A percentile compares a stretch with the other conserved stretches of the same genome.
Evolutionary conservation across 495 filamentous ascomycete species (phyloP).

Genomic region (Bryoglossum gracile): DNA sequence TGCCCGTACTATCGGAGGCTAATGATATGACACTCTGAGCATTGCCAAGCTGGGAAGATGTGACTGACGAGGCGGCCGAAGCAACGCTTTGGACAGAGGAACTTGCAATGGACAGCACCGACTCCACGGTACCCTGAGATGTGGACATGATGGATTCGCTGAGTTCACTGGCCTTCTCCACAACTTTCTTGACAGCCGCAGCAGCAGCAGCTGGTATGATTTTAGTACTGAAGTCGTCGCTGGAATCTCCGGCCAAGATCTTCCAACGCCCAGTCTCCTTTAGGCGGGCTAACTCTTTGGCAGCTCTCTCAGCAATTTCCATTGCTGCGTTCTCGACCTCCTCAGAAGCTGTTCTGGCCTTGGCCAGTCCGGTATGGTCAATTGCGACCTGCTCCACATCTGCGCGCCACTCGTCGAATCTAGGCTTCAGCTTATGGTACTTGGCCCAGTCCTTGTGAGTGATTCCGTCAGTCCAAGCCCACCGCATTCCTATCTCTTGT

Average conservation of each 20-base stretch:
- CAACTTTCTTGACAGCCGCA: slow-evolving; percentile 37
- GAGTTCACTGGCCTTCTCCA: slow-evolving; percentile 27
- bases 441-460: slow-evolving; percentile 95
- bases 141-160: slow-evolving; percentile 33
- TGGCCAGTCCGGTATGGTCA: slow-evolving; percentile 61
- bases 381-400: slow-evolving; percentile 66
- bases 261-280: slow-evolving; percentile 88
- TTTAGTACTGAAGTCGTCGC: slow-evolving; percentile 64
- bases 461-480: slow-evolving; percentile 93
- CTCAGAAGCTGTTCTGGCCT: slow-evolving; percentile 60
- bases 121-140: slow-evolving; percentile 31
- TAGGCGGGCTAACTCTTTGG: slow-evolving; percentile 72
- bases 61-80: slow-evolving; percentile 29
- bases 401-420: slow-evolving; percentile 78
- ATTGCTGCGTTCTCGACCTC: slow-evolving; percentile 71
- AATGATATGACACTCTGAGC: slow-evolving; percentile 7
- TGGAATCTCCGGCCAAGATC: slow-evolving; percentile 64
- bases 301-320: slow-evolving; percentile 68
- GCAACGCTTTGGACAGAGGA: slow-evolving; percentile 30
- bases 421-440: slow-evolving; percentile 77
- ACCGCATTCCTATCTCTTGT: slow-evolving; percentile 94
- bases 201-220: slow-evolving; percentile 39
- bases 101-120: slow-evolving; percentile 28
- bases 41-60: slow-evolving; percentile 24
- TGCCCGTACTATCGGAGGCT: slow-evolving; percentile 17